Conservation (phyloP, 2,329 filamentous ascomycete genomes). For the Ampelomyces quisqualis region DNA sequence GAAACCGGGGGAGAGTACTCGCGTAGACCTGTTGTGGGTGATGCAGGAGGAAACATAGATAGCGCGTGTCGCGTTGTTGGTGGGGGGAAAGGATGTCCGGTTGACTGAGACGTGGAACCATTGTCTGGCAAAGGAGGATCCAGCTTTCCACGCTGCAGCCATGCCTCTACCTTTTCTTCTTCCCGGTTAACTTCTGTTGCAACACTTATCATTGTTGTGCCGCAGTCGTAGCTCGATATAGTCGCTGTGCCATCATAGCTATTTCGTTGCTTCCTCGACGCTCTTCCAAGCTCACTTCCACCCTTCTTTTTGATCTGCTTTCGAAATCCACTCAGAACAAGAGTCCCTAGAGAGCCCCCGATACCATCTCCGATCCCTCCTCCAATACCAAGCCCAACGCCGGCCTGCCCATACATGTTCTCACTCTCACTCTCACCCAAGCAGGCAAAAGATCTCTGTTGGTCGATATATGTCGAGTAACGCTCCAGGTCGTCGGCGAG, state of each 20-base stretch:
- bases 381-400: no score
- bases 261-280: background rate
- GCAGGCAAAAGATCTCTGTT: no score
- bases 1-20: slow-evolving; percentile 6
- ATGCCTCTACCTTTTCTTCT: slow-evolving; percentile 1
- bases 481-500: background rate
- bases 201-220: background rate
- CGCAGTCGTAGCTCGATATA: slow-evolving; percentile 1
- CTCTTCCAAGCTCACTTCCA: no score
- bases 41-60: slow-evolving; percentile 1
- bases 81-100: background rate
- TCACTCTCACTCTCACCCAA: background rate
- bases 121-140: background rate
- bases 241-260: background rate
- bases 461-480: background rate
- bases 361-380: no score
- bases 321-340: no score
- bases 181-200: slow-evolving; percentile 1
- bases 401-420: no score
- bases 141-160: slow-evolving; percentile 4
- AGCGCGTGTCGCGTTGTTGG: background rate
- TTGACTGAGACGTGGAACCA: background rate
- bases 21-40: slow-evolving; percentile 2
- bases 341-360: no score
- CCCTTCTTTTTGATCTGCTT: no score